These are phyloP conservation scores for Cymbidium sinense DNA, from an alignment of 106 monocot species.

Conservation along the genomic window DNA sequence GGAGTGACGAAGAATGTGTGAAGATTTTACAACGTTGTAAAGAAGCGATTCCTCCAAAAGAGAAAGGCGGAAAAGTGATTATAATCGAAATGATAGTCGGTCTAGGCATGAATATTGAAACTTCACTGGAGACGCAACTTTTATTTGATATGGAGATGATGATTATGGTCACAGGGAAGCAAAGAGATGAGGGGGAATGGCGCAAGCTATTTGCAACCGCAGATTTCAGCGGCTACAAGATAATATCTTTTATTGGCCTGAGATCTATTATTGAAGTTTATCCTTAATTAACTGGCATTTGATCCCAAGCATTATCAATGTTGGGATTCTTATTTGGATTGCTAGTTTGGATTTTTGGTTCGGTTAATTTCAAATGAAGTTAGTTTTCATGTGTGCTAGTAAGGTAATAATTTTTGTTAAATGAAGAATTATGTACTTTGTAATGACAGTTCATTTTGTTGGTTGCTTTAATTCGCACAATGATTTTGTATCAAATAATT, in stretches of 20 bases:
- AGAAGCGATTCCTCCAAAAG: slow-evolving; percentile 10
- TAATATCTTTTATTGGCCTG: slow-evolving; percentile 3
- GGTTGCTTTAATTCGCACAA: too few species aligned
- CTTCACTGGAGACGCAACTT: not conserved
- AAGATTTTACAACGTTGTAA: slow-evolving; percentile 14
- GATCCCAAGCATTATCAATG: too few species aligned
- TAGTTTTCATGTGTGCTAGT: too few species aligned
- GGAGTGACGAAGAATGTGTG: slow-evolving; percentile 18
- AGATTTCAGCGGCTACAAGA: slow-evolving; percentile 13
- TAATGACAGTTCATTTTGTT: too few species aligned
- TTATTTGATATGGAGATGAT: slow-evolving; percentile 9
- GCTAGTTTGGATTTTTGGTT: too few species aligned
- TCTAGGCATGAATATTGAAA: not conserved
- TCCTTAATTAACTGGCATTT: not conserved
- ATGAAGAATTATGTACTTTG: too few species aligned
- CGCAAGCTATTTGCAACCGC: slow-evolving; percentile 7
- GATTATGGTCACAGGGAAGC: slow-evolving; percentile 10
- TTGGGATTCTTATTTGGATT: too few species aligned
- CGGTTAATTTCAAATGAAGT: too few species aligned
- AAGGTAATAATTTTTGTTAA: too few species aligned
- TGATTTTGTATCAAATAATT: too few species aligned
- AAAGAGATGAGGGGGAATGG: slow-evolving; percentile 21
- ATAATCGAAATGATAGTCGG: slow-evolving; percentile 9
- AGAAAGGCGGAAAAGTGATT: slow-evolving; percentile 16
- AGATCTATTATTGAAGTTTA: slow-evolving; percentile 20